Conservation (phyloP, 2,329 filamentous ascomycete species). For the Beauveria medogensis region DNA sequence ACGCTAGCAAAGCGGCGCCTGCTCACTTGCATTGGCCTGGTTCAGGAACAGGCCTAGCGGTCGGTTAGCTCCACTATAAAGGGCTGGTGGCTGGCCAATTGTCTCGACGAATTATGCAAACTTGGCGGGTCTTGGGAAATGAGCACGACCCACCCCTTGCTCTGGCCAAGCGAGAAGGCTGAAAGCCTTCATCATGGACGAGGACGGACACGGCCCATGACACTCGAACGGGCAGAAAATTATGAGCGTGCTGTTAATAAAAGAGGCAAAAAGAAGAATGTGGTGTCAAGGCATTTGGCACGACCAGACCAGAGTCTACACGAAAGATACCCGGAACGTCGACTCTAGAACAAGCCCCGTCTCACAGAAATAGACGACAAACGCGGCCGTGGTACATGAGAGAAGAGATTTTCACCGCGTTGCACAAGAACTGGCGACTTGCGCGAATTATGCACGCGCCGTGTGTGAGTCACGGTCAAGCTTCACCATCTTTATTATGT, state of each 20-base stretch:
- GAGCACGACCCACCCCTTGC: background rate
- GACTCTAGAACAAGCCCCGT: background rate
- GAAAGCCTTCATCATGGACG: background rate
- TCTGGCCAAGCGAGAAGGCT: background rate
- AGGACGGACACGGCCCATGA: too few species aligned
- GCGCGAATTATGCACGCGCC: background rate
- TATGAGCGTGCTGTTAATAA: background rate
- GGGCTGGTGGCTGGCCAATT: background rate
- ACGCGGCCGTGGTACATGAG: background rate
- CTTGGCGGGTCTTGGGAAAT: slow-evolving; percentile 1
- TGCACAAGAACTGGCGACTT: background rate
- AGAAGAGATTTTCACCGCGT: background rate
- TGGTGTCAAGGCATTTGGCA: background rate
- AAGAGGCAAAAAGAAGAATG: background rate
- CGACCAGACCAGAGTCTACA: background rate
- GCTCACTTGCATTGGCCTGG: background rate
- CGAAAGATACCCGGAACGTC: background rate
- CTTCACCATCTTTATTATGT: background rate
- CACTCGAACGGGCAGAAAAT: too few species aligned
- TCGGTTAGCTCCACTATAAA: background rate
- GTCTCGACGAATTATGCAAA: background rate
- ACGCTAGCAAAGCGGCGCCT: background rate
- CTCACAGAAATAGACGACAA: background rate
- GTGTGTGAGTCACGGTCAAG: background rate
- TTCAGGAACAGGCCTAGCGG: slow-evolving; percentile 10